Conservation (phyloP, 2,329 filamentous ascomycete genomes). For the Phialophora chinensis region DNA sequence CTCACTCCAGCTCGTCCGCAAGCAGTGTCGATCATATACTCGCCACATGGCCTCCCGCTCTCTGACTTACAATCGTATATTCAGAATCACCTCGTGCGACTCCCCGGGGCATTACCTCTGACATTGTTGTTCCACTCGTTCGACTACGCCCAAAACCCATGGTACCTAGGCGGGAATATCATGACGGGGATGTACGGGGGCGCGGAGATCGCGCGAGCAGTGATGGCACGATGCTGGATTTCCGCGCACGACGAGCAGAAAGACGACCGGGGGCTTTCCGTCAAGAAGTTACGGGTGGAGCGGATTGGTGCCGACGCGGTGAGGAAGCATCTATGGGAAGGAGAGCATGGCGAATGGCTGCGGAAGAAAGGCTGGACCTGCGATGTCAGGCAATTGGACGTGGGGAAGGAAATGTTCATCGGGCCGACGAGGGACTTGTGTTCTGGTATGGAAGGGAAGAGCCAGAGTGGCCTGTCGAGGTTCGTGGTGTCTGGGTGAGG, state of each 20-base stretch:
- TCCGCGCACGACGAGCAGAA: slow-evolving; percentile 62
- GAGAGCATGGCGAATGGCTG: slow-evolving; percentile 35
- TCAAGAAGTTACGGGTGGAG: slow-evolving; percentile 51
- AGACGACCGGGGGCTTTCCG: slow-evolving; percentile 54
- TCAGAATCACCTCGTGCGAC: slow-evolving; percentile 51
- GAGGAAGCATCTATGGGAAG: slow-evolving; percentile 43
- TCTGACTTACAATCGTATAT: slow-evolving; percentile 56
- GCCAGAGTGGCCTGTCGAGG: slow-evolving; percentile 24
- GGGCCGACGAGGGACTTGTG: slow-evolving; percentile 26
- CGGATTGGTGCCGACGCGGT: slow-evolving; percentile 47
- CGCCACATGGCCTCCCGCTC: slow-evolving; percentile 58
- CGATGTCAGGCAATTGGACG: slow-evolving; percentile 36
- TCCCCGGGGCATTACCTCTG: slow-evolving; percentile 55
- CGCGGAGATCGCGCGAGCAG: slow-evolving; percentile 53
- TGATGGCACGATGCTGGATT: slow-evolving; percentile 60
- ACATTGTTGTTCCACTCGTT: slow-evolving; percentile 60
- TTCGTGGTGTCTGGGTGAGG: slow-evolving; percentile 19
- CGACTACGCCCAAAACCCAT: slow-evolving; percentile 59
- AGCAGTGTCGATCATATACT: slow-evolving; percentile 59
- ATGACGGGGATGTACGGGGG: slow-evolving; percentile 57
- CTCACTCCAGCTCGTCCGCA: slow-evolving; percentile 38
- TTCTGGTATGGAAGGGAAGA: slow-evolving; percentile 29
- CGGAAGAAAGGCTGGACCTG: slow-evolving; percentile 36
- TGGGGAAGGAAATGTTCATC: slow-evolving; percentile 34
- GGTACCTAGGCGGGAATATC: slow-evolving; percentile 61